Evolutionary conservation across 2,329 filamentous ascomycete species (phyloP).

Genomic region (Xylaria sp.): DNA sequence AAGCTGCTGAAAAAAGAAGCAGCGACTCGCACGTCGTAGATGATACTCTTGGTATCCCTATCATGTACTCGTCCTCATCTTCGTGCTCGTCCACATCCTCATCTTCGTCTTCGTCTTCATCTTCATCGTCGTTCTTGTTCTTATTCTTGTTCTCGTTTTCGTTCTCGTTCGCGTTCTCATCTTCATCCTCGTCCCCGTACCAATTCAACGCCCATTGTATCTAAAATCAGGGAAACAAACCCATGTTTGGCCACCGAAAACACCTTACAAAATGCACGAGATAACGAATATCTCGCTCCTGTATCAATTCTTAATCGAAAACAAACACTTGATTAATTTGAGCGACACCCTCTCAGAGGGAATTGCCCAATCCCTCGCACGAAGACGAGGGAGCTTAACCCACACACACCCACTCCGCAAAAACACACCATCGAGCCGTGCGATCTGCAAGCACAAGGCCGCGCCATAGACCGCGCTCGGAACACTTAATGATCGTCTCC

Average conservation of each 20-base stretch:
- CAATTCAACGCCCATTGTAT: slow-evolving; percentile 11
- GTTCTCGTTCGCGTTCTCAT: not conserved
- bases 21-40: not conserved
- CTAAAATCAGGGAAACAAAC: slow-evolving; percentile 8
- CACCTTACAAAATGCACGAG: slow-evolving; percentile 18
- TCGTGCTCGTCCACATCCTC: not conserved
- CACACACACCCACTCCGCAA: slow-evolving; percentile 74
- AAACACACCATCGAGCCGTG: slow-evolving; percentile 85
- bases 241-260: slow-evolving; percentile 10
- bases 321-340: slow-evolving; percentile 1
- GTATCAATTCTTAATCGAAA: slow-evolving; percentile 3
- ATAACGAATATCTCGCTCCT: slow-evolving; percentile 2
- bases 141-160: not conserved
- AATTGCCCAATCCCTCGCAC: not conserved
- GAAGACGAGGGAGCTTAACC: slow-evolving; percentile 14
- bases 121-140: not conserved
- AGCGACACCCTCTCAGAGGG: not conserved
- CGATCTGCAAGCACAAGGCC: slow-evolving; percentile 77
- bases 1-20: not conserved
- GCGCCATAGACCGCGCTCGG: slow-evolving; percentile 74
- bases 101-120: not conserved
- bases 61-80: not conserved
- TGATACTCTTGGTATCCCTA: slow-evolving; percentile 4
- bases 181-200: not conserved
- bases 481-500: slow-evolving; percentile 90